Conservation (phyloP, 108 stramenopile species). For the Pelagomonas calceolata region DNA sequence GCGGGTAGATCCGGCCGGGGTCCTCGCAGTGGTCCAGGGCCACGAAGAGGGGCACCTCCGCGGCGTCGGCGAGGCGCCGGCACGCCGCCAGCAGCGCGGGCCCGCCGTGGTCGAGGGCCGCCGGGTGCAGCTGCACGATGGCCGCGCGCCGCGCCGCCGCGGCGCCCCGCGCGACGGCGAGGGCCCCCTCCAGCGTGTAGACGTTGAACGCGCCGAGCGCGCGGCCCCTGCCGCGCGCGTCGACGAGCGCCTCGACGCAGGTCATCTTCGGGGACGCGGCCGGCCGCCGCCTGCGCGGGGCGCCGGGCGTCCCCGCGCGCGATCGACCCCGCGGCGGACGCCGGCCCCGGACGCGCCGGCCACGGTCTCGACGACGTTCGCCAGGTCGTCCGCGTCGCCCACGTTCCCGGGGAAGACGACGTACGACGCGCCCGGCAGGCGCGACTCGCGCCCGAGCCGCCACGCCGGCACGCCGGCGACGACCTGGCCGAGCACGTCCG, state of each 20-base stretch:
- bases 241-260: conserved; percentile 17
- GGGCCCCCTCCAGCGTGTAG: conserved; percentile 26
- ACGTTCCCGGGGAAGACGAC: conserved; percentile 55
- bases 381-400: conserved; percentile 30
- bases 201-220: conserved; percentile 34
- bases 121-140: conserved; percentile 24
- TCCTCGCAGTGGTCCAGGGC: conserved; percentile 28
- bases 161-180: conserved; percentile 22
- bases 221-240: conserved; percentile 12
- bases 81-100: conserved; percentile 6
- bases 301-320: too few species aligned
- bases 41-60: conserved; percentile 17
- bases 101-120: conserved; percentile 3
- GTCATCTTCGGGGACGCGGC: too few species aligned
- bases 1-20: conserved; percentile 15
- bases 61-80: neutral
- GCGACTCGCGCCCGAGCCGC: conserved; percentile 20
- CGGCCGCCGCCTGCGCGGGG: too few species aligned
- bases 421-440: conserved; percentile 34
- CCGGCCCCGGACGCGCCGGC: conserved; percentile 4
- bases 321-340: conserved; percentile 1
- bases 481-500: conserved; percentile 42
- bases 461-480: conserved; percentile 43
- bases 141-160: conserved; percentile 19
- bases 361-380: neutral